Percentiles rank a stretch among this genome's conserved stretches.
These are phyloP conservation scores for Suillus placidus DNA, from an alignment of 768 basidiomycete species.

Conservation along the genomic window DNA sequence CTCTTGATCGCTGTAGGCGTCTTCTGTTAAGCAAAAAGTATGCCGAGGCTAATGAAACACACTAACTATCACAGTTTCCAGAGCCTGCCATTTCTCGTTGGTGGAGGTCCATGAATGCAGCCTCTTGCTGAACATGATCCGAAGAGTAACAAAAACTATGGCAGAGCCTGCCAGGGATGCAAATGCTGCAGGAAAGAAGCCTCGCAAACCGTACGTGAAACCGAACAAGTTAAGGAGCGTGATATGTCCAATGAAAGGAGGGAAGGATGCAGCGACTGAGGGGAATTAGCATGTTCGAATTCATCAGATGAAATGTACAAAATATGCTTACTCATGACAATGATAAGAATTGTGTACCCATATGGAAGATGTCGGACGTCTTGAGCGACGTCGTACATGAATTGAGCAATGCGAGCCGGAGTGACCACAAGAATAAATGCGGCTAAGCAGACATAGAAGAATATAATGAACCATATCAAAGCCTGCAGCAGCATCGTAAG, in stretches of 20 bases:
- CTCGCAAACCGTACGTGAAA: slow-evolving; percentile 82
- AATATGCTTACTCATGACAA: slow-evolving; percentile 59
- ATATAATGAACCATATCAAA: slow-evolving; percentile 56
- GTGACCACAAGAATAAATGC: slow-evolving; percentile 53
- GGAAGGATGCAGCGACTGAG: slow-evolving; percentile 33
- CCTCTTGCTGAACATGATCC: slow-evolving; percentile 56
- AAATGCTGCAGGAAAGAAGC: slow-evolving; percentile 65
- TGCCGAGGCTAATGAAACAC: slow-evolving; percentile 7
- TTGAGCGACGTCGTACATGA: slow-evolving; percentile 68
- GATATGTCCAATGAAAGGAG: slow-evolving; percentile 35
- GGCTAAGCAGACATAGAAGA: slow-evolving; percentile 56
- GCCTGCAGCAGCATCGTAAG: slow-evolving; percentile 40
- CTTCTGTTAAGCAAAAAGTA: not conserved
- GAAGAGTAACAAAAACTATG: slow-evolving; percentile 60
- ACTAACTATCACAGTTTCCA: slow-evolving; percentile 74
- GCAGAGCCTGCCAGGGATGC: slow-evolving; percentile 68
- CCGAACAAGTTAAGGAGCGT: slow-evolving; percentile 63
- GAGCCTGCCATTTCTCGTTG: slow-evolving; percentile 75
- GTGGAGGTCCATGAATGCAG: slow-evolving; percentile 61
- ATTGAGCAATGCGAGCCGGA: slow-evolving; percentile 69
- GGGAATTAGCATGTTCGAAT: slow-evolving; percentile 14
- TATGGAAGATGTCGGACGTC: slow-evolving; percentile 57
- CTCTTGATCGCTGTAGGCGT: slow-evolving; percentile 60
- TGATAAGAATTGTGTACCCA: slow-evolving; percentile 63
- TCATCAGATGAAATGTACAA: slow-evolving; percentile 59